phyloP scores from a whole-genome alignment of 1,284 basidiomycete genomes.

The Ganoderma meredithae region DNA sequence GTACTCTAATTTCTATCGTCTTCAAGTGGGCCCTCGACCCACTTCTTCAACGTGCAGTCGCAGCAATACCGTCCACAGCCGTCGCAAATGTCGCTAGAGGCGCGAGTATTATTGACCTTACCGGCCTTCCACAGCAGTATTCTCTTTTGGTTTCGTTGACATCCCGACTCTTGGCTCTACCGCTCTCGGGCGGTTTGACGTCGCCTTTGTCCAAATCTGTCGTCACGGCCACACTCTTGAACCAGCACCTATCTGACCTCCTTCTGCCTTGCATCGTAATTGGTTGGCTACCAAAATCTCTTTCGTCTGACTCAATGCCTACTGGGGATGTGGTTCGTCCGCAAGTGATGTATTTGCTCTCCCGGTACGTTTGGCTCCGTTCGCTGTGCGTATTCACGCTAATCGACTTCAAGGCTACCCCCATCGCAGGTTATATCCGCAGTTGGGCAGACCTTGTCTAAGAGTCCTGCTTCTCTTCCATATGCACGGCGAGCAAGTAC shows the following conservation, averaged over 20 bases:
- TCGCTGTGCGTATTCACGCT: slow-evolving; percentile 1
- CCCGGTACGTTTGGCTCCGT: slow-evolving; percentile 33
- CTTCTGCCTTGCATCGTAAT: slow-evolving; percentile 65
- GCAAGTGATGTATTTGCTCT: slow-evolving; percentile 60
- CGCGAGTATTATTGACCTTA: slow-evolving; percentile 53
- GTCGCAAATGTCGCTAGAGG: slow-evolving; percentile 27
- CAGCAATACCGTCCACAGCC: slow-evolving; percentile 48
- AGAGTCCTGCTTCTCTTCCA: slow-evolving; percentile 46
- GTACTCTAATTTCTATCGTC: slow-evolving; percentile 67
- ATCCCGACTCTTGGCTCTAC: slow-evolving; percentile 51
- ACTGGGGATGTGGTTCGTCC: slow-evolving; percentile 50
- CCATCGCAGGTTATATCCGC: slow-evolving; percentile 70
- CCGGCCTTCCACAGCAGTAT: slow-evolving; percentile 52
- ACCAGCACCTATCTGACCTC: slow-evolving; percentile 62
- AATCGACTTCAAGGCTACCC: slow-evolving; percentile 54
- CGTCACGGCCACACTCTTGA: slow-evolving; percentile 67
- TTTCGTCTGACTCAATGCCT: slow-evolving; percentile 50
- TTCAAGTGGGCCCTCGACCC: slow-evolving; percentile 76
- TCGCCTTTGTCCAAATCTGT: slow-evolving; percentile 58
- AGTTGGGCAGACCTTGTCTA: slow-evolving; percentile 63
- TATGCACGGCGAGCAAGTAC: slow-evolving; percentile 67
- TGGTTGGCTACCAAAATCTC: slow-evolving; percentile 72
- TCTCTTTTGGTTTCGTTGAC: slow-evolving; percentile 49
- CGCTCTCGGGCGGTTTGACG: slow-evolving; percentile 60
- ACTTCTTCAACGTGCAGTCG: slow-evolving; percentile 51